A percentile compares a stretch with the other conserved stretches of the same genome.
phyloP scores from a whole-genome alignment of 225 moss, liverwort and hornwort species.

The Pseudoscleropodium purum region DNA sequence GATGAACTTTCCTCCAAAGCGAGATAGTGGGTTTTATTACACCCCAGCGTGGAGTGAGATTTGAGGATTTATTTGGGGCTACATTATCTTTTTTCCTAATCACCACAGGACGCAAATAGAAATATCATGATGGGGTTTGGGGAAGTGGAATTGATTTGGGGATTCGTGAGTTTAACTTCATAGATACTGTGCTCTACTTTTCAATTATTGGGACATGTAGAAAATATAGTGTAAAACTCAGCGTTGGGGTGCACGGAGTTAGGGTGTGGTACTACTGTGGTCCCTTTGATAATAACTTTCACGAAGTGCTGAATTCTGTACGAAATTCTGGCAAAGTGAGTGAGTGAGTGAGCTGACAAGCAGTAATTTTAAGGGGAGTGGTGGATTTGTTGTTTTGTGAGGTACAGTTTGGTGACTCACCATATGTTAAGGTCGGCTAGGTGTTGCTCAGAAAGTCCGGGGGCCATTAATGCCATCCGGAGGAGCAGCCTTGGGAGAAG shows the following conservation, averaged over 20 bases:
- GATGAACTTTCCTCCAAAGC: not conserved
- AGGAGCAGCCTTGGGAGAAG: not conserved
- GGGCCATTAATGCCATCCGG: not conserved
- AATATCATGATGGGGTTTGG: not conserved
- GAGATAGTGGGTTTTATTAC: not conserved
- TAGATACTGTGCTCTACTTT: not conserved
- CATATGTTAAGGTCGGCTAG: not conserved
- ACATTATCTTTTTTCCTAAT: not conserved
- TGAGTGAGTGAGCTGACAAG: not conserved
- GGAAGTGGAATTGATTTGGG: not conserved
- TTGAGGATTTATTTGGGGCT: not conserved
- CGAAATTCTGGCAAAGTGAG: not conserved
- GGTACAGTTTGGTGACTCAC: not conserved
- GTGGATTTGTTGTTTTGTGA: not conserved
- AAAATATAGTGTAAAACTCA: not conserved
- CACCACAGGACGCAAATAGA: not conserved
- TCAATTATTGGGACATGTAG: not conserved
- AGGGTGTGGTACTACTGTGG: not conserved
- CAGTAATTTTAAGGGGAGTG: not conserved
- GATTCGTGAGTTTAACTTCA: not conserved
- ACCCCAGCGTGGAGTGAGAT: not conserved
- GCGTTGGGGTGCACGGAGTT: not conserved
- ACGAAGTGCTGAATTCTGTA: too few species aligned
- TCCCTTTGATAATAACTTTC: not conserved
- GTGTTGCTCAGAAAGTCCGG: not conserved